Conservation (phyloP, 345 rosid species). For the Eucalyptus lansdowneana region DNA sequence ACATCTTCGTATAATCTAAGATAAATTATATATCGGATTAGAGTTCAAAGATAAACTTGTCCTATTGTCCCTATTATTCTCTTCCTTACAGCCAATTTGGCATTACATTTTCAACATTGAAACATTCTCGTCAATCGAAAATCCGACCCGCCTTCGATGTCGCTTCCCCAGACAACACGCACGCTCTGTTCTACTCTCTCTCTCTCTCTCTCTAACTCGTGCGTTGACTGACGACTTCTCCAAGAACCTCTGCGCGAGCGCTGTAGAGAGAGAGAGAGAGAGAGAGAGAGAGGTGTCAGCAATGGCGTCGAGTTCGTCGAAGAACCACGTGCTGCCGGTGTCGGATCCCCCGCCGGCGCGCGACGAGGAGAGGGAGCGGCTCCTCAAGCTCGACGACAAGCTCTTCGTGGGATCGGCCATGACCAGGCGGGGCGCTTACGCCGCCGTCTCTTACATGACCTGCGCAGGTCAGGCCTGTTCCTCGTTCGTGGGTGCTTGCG, state of each 20-base stretch:
- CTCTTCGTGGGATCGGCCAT: constrained; percentile 85
- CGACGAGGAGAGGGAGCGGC: constrained; percentile 41
- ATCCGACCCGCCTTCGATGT: not conserved
- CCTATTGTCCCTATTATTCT: rapidly evolving
- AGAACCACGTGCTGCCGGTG: constrained; percentile 51
- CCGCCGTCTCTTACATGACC: constrained; percentile 88
- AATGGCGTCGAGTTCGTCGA: constrained; percentile 34
- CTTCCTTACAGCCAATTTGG: not conserved
- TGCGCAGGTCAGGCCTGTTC: constrained; percentile 52
- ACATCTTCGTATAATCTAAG: rapidly evolving
- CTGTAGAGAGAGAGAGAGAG: not conserved
- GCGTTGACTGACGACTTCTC: not conserved
- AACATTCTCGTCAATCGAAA: not conserved
- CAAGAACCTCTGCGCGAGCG: not conserved
- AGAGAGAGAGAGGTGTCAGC: not conserved
- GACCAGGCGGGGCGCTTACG: constrained; percentile 84
- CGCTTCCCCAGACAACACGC: not conserved
- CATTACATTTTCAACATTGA: not conserved
- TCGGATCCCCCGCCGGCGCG: constrained; percentile 32
- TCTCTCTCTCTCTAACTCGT: not conserved
- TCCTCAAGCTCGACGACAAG: constrained; percentile 49
- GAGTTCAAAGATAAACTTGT: rapidly evolving
- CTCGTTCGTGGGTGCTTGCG: not conserved
- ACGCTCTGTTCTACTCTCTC: not conserved
- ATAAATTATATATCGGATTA: not conserved